Percentiles rank a stretch among this genome's conserved stretches.
These are phyloP conservation scores for Talaromyces adpressus DNA, from an alignment of 495 filamentous ascomycete genomes.

Conservation along the genomic window DNA sequence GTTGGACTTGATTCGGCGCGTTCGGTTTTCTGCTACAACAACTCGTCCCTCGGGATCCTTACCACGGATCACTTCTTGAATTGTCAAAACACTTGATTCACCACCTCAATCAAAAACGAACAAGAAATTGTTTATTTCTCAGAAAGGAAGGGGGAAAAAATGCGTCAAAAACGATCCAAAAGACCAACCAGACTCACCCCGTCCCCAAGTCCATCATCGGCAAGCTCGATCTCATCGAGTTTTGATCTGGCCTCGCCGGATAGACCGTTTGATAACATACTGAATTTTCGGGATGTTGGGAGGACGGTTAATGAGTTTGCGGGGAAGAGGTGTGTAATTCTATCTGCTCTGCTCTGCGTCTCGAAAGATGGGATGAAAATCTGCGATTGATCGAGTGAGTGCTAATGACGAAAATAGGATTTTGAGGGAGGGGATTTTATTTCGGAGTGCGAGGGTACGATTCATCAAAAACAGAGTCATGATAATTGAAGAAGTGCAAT, in stretches of 20 bases:
- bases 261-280: constrained; percentile 54
- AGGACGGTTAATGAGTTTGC: constrained; percentile 56
- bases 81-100: background rate
- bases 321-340: constrained; percentile 40
- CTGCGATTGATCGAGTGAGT: background rate
- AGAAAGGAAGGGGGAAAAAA: background rate
- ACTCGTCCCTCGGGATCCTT: background rate
- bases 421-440: constrained; percentile 64
- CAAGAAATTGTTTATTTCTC: background rate
- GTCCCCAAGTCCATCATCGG: background rate
- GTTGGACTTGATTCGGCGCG: background rate
- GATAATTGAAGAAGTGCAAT: background rate
- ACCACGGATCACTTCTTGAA: background rate
- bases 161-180: background rate
- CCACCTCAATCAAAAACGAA: background rate
- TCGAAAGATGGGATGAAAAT: background rate
- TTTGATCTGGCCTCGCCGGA: constrained; percentile 36
- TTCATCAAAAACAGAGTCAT: background rate
- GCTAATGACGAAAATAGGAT: constrained; percentile 30
- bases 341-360: background rate
- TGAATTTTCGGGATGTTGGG: constrained; percentile 87
- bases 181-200: background rate
- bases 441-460: constrained; percentile 65
- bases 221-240: constrained; percentile 12
- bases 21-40: background rate